Evolutionary conservation across 495 filamentous ascomycete genomes (phyloP), one percentile per base, ranked within the genome.

Genomic region (Cercophora sp.): DNA sequence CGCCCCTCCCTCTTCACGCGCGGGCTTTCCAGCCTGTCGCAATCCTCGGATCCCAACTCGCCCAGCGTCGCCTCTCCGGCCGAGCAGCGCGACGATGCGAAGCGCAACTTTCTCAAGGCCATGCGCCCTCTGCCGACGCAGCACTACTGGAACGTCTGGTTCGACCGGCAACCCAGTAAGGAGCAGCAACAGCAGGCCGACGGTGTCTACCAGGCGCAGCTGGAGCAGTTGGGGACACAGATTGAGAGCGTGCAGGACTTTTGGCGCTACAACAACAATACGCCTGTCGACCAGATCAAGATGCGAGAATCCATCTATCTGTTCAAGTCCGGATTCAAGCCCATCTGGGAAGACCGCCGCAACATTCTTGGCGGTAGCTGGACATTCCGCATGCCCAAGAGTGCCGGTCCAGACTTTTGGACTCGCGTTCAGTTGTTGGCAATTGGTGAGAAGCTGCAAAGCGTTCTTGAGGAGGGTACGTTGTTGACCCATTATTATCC

Each of bases 201-300:
- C 35, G 34, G 26, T 13, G 35, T 15, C 48, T 91, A 88, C 70
- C 76, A 79, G 52, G 79, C 76, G 35, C 79, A 83, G 51, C 79
- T 89, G 18, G 86, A 83, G 58, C 75, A 84, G 57, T 71, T 90
- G 1, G 79, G 82, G 56, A 71, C 80, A 36, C 83, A 81, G 62
- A 85, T 91, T 69, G 77, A 83, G 67, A 85, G 84, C 56, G 81
- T 88, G 57, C 81, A 87, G 64, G 83, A 85, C 55, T 96, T 95
- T 71, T 95, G 89, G 86, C 81, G 87, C 51, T 84, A 91, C 68
- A 84, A 85, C 73, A 96, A 96, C 71, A 93, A 95, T 69, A 90
- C 87, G 46, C 86, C 88, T 11, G 79, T 91, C 50, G 72, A 84
- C 18, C 79, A 79, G 60, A 80, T 96, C 68, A 83, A 85, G 51